Evolutionary conservation across 129 eudicot species (phyloP).

Genomic region (Chrysanthemum lavandulifolium): DNA sequence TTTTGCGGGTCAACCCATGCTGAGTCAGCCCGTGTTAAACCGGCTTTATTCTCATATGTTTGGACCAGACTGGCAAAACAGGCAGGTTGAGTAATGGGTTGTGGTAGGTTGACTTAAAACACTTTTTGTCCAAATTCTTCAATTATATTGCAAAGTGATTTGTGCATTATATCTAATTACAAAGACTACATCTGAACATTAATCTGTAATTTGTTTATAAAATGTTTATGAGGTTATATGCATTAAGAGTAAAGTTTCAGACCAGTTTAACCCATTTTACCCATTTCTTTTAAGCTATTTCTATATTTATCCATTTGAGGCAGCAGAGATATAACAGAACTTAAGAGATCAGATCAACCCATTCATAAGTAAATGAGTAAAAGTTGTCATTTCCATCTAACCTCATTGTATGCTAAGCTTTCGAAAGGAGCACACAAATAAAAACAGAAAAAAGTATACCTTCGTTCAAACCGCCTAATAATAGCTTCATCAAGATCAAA

Average conservation of each 20-base stretch:
- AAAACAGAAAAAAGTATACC: constrained; percentile 38
- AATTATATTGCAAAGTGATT: no score
- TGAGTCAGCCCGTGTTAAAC: background rate
- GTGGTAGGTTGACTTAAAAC: background rate
- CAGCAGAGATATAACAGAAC: no score
- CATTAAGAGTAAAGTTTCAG: background rate
- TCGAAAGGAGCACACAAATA: background rate
- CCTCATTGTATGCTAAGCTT: background rate
- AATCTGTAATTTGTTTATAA: no score
- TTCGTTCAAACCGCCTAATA: constrained; percentile 92
- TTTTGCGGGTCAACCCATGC: no score
- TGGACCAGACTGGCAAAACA: background rate
- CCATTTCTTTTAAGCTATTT: no score
- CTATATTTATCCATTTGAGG: no score
- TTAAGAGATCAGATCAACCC: no score
- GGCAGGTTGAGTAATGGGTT: background rate
- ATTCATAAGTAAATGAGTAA: no score
- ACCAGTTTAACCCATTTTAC: background rate
- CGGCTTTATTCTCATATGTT: no score
- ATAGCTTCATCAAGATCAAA: constrained; percentile 97
- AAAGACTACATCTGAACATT: no score
- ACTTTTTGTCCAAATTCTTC: background rate
- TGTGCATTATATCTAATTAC: no score
- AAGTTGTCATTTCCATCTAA: background rate
- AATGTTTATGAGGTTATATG: background rate